Conservation (phyloP, 495 filamentous ascomycete species). For the Poronia punctata region DNA sequence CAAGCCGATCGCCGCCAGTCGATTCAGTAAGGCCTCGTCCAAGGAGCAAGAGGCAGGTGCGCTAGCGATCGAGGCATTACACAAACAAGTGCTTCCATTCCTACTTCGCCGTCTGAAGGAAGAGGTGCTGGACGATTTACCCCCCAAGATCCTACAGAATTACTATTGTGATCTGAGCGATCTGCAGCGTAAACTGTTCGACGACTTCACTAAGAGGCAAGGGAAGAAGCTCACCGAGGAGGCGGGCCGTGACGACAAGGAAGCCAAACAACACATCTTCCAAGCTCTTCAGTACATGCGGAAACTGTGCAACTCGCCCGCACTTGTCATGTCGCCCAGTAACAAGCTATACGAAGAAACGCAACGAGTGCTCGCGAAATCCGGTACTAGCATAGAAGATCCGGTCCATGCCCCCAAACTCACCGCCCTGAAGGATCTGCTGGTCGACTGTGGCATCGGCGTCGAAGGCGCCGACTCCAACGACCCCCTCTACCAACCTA, state of each 20-base stretch:
- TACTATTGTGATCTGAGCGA: constrained; percentile 99
- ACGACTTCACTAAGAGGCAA: constrained; percentile 91
- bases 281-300: constrained; percentile 99
- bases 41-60: constrained; percentile 98
- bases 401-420: constrained; percentile 88
- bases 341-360: constrained; percentile 88
- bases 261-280: constrained; percentile 97
- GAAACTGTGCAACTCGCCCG: constrained; percentile 95
- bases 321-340: constrained; percentile 86
- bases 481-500: constrained; percentile 56
- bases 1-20: constrained; percentile 91
- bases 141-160: constrained; percentile 97
- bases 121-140: constrained; percentile 91
- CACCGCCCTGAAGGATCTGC: constrained; percentile 75
- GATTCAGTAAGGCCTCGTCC: constrained; percentile 91
- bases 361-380: constrained; percentile 60
- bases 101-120: constrained; percentile 94
- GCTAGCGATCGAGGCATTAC: constrained; percentile 89
- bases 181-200: constrained; percentile 87
- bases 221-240: constrained; percentile 73
- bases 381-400: constrained; percentile 73
- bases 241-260: constrained; percentile 71
- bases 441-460: constrained; percentile 95
- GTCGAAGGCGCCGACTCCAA: constrained; percentile 60
- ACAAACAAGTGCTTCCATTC: constrained; percentile 97